Conservation (phyloP, 805 yeast genomes). For the Yarrowia deformans region DNA sequence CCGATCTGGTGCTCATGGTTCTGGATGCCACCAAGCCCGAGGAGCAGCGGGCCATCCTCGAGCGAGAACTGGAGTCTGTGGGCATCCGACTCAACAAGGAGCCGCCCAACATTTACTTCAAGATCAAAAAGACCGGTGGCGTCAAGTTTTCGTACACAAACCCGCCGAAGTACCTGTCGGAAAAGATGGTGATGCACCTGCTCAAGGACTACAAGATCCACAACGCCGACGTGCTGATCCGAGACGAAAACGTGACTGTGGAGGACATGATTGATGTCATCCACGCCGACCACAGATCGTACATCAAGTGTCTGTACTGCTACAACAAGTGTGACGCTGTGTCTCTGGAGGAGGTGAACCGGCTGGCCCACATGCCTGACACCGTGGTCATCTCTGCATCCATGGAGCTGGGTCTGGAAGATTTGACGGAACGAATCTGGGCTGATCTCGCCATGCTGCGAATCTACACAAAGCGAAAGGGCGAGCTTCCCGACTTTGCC, state of each 20-base stretch:
- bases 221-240: conserved; percentile 89
- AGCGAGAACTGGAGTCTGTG: conserved; percentile 88
- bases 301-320: conserved; percentile 89
- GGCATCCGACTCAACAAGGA: conserved; percentile 88
- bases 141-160: conserved; percentile 79
- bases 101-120: conserved; percentile 80
- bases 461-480: conserved; percentile 84
- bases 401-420: conserved; percentile 82
- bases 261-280: conserved; percentile 93
- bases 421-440: conserved; percentile 94
- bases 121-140: conserved; percentile 88
- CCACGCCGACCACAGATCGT: conserved; percentile 85
- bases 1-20: conserved; percentile 91
- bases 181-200: conserved; percentile 75
- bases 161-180: conserved; percentile 84
- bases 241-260: conserved; percentile 88
- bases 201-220: conserved; percentile 88
- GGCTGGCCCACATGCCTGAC: conserved; percentile 89
- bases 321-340: conserved; percentile 97
- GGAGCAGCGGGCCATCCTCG: conserved; percentile 86
- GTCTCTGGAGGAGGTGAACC: conserved; percentile 89
- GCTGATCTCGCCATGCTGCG: conserved; percentile 79
- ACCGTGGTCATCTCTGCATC: conserved; percentile 95
- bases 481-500: conserved; percentile 75
- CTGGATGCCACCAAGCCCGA: conserved; percentile 94